Conservation (phyloP, 257 asterid species). For the Catharanthus roseus region DNA sequence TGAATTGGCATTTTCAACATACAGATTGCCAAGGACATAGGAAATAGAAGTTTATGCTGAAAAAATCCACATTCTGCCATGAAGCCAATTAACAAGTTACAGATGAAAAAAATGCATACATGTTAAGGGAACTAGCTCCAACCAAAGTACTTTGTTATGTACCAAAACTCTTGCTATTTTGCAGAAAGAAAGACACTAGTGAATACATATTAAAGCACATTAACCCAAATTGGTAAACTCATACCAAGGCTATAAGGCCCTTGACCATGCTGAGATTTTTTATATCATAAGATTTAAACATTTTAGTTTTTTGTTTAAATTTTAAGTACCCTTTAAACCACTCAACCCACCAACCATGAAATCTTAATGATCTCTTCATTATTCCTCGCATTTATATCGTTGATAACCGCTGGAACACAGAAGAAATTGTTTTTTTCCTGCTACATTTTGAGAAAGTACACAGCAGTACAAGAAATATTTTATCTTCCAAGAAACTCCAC, state of each 20-base stretch:
- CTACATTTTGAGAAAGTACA: background rate
- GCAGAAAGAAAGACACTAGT: background rate
- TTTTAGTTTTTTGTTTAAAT: background rate
- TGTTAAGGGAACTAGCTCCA: background rate
- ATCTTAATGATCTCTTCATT: background rate
- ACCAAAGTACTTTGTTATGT: background rate
- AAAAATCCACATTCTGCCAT: background rate
- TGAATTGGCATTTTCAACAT: background rate
- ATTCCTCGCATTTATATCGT: background rate
- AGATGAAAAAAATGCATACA: background rate
- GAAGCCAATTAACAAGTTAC: background rate
- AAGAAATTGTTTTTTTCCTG: background rate
- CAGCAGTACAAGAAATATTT: background rate
- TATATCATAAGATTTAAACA: background rate
- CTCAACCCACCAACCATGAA: background rate
- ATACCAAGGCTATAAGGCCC: conserved; percentile 1
- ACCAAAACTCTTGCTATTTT: background rate
- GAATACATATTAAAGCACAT: background rate
- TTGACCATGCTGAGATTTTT: background rate
- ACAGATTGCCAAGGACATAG: background rate
- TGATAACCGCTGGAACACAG: background rate
- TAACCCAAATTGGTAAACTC: background rate
- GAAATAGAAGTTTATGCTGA: background rate
- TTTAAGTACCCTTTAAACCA: background rate
- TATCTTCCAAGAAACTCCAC: background rate